phyloP scores from a whole-genome alignment of 2,329 filamentous ascomycete species.

The Diplodia mutila region DNA sequence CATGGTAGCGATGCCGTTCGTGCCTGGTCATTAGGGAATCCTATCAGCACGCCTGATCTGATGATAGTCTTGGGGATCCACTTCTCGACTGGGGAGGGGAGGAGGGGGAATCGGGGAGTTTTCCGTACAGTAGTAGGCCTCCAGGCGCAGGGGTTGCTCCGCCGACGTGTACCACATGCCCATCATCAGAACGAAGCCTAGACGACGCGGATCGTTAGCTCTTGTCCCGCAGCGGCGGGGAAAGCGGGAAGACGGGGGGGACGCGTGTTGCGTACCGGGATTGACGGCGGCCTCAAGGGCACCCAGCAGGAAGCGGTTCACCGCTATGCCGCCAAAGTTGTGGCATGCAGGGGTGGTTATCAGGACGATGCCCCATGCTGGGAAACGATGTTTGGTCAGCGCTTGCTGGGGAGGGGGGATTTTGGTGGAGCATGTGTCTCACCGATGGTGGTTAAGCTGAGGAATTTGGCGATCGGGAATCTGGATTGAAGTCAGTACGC shows the following conservation, averaged over 20 bases:
- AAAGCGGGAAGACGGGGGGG: neutral
- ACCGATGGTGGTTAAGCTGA: conserved; percentile 47
- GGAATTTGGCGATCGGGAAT: conserved; percentile 52
- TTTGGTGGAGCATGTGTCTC: neutral
- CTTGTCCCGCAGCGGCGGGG: neutral
- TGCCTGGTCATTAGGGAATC: neutral
- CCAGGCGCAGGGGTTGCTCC: conserved; percentile 58
- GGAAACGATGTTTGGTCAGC: neutral
- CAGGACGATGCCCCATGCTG: conserved; percentile 46
- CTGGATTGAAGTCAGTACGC: conserved; percentile 10
- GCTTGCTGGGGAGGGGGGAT: no score
- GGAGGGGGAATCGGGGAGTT: neutral
- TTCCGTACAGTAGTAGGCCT: conserved; percentile 57
- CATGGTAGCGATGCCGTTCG: conserved; percentile 60
- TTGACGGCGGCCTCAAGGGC: conserved; percentile 43
- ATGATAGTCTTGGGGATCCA: neutral
- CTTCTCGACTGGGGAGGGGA: neutral
- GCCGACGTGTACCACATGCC: conserved; percentile 46
- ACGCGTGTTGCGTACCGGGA: conserved; percentile 32
- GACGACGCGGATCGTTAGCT: neutral
- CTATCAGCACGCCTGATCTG: neutral
- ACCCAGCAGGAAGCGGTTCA: conserved; percentile 43
- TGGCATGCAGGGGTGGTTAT: conserved; percentile 48
- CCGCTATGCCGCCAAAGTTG: conserved; percentile 45
- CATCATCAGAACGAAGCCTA: conserved; percentile 38